Evolutionary conservation across 495 filamentous ascomycete species (phyloP).

Genomic region (Aspergillus biplanus): DNA sequence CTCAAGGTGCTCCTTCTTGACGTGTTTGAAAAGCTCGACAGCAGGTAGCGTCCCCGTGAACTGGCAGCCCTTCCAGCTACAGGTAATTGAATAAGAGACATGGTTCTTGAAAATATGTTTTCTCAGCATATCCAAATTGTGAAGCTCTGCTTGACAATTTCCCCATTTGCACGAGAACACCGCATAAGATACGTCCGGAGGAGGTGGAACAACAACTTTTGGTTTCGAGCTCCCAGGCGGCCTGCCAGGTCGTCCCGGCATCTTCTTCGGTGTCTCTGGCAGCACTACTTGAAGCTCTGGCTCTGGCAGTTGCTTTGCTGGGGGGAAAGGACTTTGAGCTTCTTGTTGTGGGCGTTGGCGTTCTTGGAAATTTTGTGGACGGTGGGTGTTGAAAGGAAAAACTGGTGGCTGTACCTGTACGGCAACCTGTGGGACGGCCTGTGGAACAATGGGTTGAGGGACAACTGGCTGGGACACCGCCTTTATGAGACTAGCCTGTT

Average conservation of each 20-base stretch:
- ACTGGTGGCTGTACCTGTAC: neutral
- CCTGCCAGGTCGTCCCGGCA: slow-evolving; percentile 27
- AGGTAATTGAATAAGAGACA: slow-evolving; percentile 34
- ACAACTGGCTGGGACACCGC: slow-evolving; percentile 6
- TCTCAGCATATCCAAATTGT: slow-evolving; percentile 72
- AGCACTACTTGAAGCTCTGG: neutral
- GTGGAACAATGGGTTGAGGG: slow-evolving; percentile 8
- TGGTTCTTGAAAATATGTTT: slow-evolving; percentile 67
- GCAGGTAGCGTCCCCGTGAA: slow-evolving; percentile 30
- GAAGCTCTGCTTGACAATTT: slow-evolving; percentile 68
- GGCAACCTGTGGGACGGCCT: neutral
- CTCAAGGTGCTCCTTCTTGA: slow-evolving; percentile 61
- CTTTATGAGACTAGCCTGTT: neutral
- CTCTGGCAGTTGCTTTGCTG: slow-evolving; percentile 2
- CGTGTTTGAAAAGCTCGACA: slow-evolving; percentile 59
- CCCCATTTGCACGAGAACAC: slow-evolving; percentile 67
- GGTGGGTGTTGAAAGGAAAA: neutral
- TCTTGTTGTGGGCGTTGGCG: neutral
- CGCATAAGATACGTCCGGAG: slow-evolving; percentile 32
- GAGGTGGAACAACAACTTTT: slow-evolving; percentile 17
- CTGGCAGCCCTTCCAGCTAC: slow-evolving; percentile 40
- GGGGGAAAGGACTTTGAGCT: neutral
- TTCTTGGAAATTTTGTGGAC: neutral
- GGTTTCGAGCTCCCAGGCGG: slow-evolving; percentile 21
- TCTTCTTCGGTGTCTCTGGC: slow-evolving; percentile 15